These are phyloP conservation scores for Trametes hirsuta DNA, from an alignment of 1,284 basidiomycete genomes.

Conservation along the genomic window DNA sequence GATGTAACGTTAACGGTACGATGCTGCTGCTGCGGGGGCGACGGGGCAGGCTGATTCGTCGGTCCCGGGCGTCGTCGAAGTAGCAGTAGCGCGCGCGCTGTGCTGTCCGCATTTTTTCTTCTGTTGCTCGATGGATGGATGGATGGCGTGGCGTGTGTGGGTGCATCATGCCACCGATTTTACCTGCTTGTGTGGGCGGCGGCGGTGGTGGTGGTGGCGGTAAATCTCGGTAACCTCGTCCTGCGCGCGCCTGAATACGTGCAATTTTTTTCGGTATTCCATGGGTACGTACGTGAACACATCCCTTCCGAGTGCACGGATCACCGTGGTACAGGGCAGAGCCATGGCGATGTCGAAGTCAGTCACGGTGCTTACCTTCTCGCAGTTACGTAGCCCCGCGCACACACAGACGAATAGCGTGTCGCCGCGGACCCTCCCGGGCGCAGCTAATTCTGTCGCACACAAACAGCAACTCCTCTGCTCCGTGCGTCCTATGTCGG, in stretches of 20 bases:
- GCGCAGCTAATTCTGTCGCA: too few relatives aligned
- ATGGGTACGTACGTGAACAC: neutral
- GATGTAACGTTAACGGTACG: too few relatives aligned
- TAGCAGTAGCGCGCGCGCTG: too few relatives aligned
- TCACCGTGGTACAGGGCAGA: neutral
- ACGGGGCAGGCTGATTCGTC: neutral
- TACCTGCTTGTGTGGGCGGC: neutral
- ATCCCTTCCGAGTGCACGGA: neutral
- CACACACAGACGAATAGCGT: neutral
- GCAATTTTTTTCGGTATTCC: neutral
- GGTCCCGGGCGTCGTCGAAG: neutral
- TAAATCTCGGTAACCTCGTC: too few relatives aligned
- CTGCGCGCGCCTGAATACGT: too few relatives aligned
- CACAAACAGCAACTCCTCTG: too few relatives aligned
- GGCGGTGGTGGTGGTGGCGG: neutral
- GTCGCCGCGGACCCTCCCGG: too few relatives aligned
- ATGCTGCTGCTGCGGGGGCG: neutral
- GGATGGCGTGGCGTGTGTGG: neutral
- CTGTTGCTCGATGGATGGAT: neutral
- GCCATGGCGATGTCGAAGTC: neutral
- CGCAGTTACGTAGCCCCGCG: neutral
- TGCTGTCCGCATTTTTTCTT: neutral
- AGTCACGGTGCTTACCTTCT: neutral
- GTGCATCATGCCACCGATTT: constrained; percentile 3
- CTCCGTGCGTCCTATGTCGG: too few relatives aligned